Percentiles rank a stretch among this genome's conserved stretches.
Conservation (phyloP, 108 stramenopile genomes). For the Pseudonitzschia delicatissima region DNA sequence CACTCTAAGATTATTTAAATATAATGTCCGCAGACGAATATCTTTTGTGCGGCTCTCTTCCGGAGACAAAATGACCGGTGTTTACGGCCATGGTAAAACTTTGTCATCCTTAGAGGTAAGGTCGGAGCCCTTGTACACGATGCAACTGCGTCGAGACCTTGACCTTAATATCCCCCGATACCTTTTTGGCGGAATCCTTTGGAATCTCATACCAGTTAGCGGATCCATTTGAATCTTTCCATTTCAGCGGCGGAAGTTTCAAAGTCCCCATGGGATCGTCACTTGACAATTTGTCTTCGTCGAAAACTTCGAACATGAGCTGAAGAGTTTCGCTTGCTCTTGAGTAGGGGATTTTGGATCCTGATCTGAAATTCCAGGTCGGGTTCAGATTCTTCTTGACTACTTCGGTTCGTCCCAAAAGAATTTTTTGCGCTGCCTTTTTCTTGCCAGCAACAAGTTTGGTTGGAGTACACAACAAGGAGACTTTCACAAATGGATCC, state of each 20-base stretch:
- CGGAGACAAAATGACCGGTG: too few species aligned
- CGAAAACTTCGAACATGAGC: background rate
- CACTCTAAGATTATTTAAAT: too few species aligned
- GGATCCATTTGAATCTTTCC: background rate
- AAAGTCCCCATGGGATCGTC: constrained; percentile 3
- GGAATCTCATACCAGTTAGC: constrained; percentile 11
- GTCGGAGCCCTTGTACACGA: background rate
- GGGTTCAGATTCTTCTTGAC: constrained; percentile 5
- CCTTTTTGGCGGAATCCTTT: constrained; percentile 8
- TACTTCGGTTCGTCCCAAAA: background rate
- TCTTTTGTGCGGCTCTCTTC: too few species aligned
- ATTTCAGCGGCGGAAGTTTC: constrained; percentile 5
- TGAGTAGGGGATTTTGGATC: background rate
- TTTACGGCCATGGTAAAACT: too few species aligned
- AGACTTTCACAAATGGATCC: constrained; percentile 37
- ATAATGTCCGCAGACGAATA: too few species aligned
- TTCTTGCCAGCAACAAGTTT: background rate
- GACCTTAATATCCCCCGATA: background rate
- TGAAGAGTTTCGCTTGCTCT: background rate
- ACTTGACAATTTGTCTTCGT: background rate
- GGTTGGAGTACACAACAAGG: background rate
- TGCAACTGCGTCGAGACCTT: background rate
- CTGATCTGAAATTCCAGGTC: background rate
- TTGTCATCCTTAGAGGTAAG: background rate
- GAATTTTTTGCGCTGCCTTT: background rate